phyloP scores from a whole-genome alignment of 2,329 filamentous ascomycete species.

The Drechmeria coniospora region DNA sequence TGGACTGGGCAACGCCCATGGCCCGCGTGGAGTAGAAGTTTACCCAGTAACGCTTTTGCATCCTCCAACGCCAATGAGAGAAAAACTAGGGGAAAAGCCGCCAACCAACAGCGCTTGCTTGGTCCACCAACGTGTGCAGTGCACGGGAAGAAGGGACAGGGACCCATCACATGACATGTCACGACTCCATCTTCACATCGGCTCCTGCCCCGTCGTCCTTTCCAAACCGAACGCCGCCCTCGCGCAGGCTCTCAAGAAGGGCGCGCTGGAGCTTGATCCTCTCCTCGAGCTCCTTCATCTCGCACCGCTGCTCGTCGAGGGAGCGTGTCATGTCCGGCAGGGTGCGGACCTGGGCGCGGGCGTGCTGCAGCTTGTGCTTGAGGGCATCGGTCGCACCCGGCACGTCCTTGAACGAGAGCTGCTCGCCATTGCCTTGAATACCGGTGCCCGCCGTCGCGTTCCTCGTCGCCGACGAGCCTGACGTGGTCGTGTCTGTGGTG shows the following conservation, averaged over 20 bases:
- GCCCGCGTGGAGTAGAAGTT: no score
- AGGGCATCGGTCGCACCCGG: constrained; percentile 62
- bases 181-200: constrained; percentile 28
- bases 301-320: constrained; percentile 52
- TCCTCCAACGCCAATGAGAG: no score
- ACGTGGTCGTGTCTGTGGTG: no score
- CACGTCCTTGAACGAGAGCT: constrained; percentile 53
- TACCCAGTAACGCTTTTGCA: no score
- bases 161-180: constrained; percentile 12
- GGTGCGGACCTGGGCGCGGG: constrained; percentile 46
- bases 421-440: constrained; percentile 19
- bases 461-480: no score
- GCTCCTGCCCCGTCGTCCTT: constrained; percentile 12
- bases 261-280: constrained; percentile 46
- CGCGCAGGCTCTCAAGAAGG: constrained; percentile 38
- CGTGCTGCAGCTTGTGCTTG: constrained; percentile 71
- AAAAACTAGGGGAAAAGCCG: no score
- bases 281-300: constrained; percentile 51
- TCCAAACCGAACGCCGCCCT: constrained; percentile 22
- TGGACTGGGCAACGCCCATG: no score
- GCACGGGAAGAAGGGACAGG: constrained; percentile 6
- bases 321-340: constrained; percentile 57
- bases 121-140: not conserved
- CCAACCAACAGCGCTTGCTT: not conserved
- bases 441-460: constrained; percentile 22